phyloP scores from a whole-genome alignment of 1,139 yeast genomes.

The Yamadazyma dushanensis region DNA sequence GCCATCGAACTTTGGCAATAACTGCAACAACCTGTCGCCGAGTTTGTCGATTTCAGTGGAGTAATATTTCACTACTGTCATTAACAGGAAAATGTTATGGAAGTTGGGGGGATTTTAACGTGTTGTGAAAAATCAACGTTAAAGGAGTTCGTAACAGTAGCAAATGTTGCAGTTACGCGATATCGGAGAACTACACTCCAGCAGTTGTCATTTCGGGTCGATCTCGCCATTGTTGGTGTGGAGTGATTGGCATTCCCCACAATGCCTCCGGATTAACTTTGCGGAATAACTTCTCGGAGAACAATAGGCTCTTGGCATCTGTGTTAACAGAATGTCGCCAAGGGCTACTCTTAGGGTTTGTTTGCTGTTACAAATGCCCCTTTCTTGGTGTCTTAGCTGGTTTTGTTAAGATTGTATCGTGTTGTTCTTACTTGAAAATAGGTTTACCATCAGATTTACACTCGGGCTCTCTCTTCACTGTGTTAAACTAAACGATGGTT shows the following conservation, averaged over 20 bases:
- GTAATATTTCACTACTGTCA: constrained; percentile 4
- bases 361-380: too few relatives aligned
- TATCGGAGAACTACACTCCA: background rate
- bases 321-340: too few relatives aligned
- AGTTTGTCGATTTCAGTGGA: constrained; percentile 4
- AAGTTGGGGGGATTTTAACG: background rate
- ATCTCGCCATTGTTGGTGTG: background rate
- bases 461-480: too few relatives aligned
- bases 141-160: too few relatives aligned
- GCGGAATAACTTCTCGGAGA: too few relatives aligned
- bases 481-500: too few relatives aligned
- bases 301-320: too few relatives aligned
- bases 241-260: background rate
- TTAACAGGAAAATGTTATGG: background rate
- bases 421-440: too few relatives aligned
- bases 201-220: background rate
- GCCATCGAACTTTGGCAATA: constrained; percentile 1
- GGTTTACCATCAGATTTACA: too few relatives aligned
- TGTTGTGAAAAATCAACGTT: background rate
- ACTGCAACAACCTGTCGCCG: constrained; percentile 2
- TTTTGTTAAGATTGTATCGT: too few relatives aligned
- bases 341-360: too few relatives aligned
- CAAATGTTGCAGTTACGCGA: background rate
- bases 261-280: background rate
- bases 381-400: too few relatives aligned